Evolutionary conservation across 129 eudicot species (phyloP), one percentile per base, ranked within the genome.

Genomic region (Cynara cardunculus): DNA sequence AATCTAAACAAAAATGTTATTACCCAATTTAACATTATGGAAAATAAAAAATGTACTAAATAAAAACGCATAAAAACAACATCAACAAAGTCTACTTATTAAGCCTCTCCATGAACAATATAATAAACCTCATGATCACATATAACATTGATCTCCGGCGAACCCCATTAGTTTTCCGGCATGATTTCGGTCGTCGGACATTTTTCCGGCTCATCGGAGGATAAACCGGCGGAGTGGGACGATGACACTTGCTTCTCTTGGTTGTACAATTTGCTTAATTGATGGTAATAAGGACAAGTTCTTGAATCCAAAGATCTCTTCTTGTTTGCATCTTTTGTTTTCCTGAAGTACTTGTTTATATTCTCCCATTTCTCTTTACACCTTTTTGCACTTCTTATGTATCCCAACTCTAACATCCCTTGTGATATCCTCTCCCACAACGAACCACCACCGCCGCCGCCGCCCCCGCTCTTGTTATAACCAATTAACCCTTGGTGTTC

Each of bases 351-450:
- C 85, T 93, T 93, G 87, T 93, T 93, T 77, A 93, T 93, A 78
- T 93, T 93, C 84, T 93, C 98, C 98, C 98, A 93, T 78, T 91
- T 93, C 92, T 93, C 98, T 64, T 93, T 93, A 82, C 98, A 93
- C 79, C 98, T 93, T 71, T 91, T 93, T 32, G 98, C 92, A 85
- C 91, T 91, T 79, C 98, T 93, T 35, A 78, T 78, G 85, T 88
- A 93, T 11, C 98, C 98, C 74, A 93, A 25, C 61, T 91, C 94
- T 72, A 81, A 6, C 98, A 93, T 93, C 79, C 87, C 91, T 62
- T 84, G 87, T 65, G 98, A 91, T 25, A 91, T 93, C 84, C 89
- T 88, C 83, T 93, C 98, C 98, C 97, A 94, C 21, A 94, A 72
- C 4, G 97, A 90, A 53, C 97, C 90, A 35, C 71, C 81, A 2